Evolutionary conservation across 352 stramenopile genomes (phyloP), one percentile per base, ranked within the genome.

Genomic region (Pilasporangium apinafurcum): DNA sequence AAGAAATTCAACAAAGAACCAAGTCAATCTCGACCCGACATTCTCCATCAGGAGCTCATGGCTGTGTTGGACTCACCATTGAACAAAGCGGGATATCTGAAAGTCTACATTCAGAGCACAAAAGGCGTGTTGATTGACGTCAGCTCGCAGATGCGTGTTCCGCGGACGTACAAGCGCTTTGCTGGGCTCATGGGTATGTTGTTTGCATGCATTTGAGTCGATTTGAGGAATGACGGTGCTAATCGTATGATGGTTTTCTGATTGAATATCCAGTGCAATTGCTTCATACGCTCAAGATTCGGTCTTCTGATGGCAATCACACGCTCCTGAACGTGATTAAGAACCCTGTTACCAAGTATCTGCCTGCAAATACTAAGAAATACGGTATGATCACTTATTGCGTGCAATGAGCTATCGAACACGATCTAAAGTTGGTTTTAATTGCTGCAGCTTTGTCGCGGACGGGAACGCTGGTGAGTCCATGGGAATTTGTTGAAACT

Each of bases 241-340:
- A 35, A 28, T 45, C 17, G 21, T 20, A 16, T 59, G 40, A 47
- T 48, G 83, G 3, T 43, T 37, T 38, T 44, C 10, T 67, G 73
- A 5, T 59, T 51, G 4, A 25, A 35, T 21, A 21, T 48, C 26
- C 64, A 97, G 96, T 99, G 40, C 97, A 99, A 86, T 63, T 99
- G 47, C 82, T 99, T 17, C 97, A 99, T 77, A 99, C 98, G 74
- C 89, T 99, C 65, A 99, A 99, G 74, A 99, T 99, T 62, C 96
- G 97, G 48, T 97, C 96, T 39, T 95, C 90, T n/a, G 91, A 98
- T 46, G 86, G 89, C 48, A 96, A 93, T 46, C 88, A 96, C 26
- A 99, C 92, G 34, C 74, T 99, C 29, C 83, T 99, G 49, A 98
- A 97, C 55, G 95, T 99, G 26, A 97, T 99, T 58, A 99, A 99